phyloP scores from a whole-genome alignment of 177 flowering plant species.

The Vitis hybrid region DNA sequence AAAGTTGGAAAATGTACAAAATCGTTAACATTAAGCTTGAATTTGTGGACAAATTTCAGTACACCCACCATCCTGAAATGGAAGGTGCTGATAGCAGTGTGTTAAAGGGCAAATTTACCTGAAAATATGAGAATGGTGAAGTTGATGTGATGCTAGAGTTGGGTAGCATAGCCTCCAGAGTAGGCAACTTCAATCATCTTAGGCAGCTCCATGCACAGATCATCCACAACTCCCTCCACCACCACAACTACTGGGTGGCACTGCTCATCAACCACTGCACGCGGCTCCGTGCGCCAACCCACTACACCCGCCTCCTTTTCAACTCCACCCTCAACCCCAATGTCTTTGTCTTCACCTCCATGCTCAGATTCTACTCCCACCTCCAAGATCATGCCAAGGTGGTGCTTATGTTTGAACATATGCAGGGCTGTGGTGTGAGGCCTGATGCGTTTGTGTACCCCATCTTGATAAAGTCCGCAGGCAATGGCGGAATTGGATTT shows the following conservation, averaged over 20 bases:
- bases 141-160: slow-evolving; percentile 21
- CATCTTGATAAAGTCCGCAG: slow-evolving; percentile 43
- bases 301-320: slow-evolving; percentile 41
- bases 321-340: slow-evolving; percentile 30
- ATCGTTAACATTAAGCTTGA: too few relatives aligned
- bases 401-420: slow-evolving; percentile 23
- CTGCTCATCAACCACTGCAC: slow-evolving; percentile 43
- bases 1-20: too few relatives aligned
- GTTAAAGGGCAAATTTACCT: too few relatives aligned
- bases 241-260: slow-evolving; percentile 40
- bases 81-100: too few relatives aligned
- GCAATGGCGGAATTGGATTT: slow-evolving; percentile 23
- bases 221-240: slow-evolving; percentile 35
- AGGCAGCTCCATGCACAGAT: slow-evolving; percentile 54
- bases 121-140: too few relatives aligned
- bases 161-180: slow-evolving; percentile 10
- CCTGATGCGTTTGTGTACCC: slow-evolving; percentile 48
- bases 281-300: slow-evolving; percentile 39
- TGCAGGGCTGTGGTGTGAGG: slow-evolving; percentile 22
- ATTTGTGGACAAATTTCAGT: too few relatives aligned
- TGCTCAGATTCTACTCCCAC: slow-evolving; percentile 43
- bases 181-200: slow-evolving; percentile 29
- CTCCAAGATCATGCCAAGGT: slow-evolving; percentile 28
- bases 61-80: too few relatives aligned
- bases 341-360: slow-evolving; percentile 34